phyloP scores from a whole-genome alignment of 2,329 filamentous ascomycete genomes.

The Gliomastix tumulicola region DNA sequence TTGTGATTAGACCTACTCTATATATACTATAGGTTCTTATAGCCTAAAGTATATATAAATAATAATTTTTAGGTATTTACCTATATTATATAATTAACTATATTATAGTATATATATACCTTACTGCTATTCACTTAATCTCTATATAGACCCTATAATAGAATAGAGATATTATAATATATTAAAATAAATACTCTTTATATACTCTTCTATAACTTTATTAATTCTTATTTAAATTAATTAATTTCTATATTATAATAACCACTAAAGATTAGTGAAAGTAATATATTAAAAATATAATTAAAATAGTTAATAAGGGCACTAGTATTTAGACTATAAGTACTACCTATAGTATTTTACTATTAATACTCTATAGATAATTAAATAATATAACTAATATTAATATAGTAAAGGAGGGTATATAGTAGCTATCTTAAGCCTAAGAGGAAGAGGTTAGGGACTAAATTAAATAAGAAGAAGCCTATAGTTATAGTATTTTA shows the following conservation, averaged over 20 bases:
- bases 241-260: not conserved
- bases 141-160: not conserved
- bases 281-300: not conserved
- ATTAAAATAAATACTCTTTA: not conserved
- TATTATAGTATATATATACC: too few species aligned
- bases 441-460: not conserved
- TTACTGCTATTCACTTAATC: too few species aligned
- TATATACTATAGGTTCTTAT: too few species aligned
- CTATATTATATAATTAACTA: too few species aligned
- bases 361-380: not conserved
- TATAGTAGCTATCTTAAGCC: not conserved
- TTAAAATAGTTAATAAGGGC: not conserved
- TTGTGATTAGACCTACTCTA: too few species aligned
- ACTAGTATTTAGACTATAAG: not conserved
- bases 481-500: not conserved
- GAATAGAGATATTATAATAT: not conserved
- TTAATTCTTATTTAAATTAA: not conserved
- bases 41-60: too few species aligned
- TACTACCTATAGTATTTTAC: not conserved
- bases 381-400: not conserved
- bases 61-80: too few species aligned
- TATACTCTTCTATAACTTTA: not conserved
- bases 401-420: not conserved
- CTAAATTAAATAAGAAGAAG: not conserved
- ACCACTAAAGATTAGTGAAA: not conserved